Base-by-base conservation (phyloP, 345 rosid species). In the Moricandia arvensis region DNA sequence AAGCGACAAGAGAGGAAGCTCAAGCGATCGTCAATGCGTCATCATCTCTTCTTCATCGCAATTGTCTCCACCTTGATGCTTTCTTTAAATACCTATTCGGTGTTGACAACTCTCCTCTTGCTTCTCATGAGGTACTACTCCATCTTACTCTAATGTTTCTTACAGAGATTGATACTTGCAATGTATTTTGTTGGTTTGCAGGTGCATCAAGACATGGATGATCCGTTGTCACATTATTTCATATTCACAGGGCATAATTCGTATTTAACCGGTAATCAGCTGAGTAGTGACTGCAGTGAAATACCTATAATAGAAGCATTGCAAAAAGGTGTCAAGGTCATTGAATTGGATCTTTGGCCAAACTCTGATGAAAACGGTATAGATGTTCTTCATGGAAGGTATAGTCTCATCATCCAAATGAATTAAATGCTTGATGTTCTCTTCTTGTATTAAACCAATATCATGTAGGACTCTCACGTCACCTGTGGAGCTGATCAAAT, bases 291-390 rank as follows among this genome's bases (percentile, higher is more conserved):
- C 63, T 95, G 97, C 83, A 92, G 97, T 17, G 97, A 95, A 30
- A 79, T 84, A 45, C 99, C 99, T 1, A 92, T 92, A 77, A 84
- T 88, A 72, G 68, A 80, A 26, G 96, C 97, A 5, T 73, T 95
- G 78, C 63, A 81, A 43, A 85, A 74, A 81, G 99, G 99, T 58
- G 97, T 92, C 34, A 80, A 97, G 69, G 99, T 90, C 26, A 86
- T 95, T 58, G 97, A 95, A 78, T 83, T 95, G 76, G 99, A 95
- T 86, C 79, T 95, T 60, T 95, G 98, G 99, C 99, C 98, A 0
- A 95, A 92, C 77, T 86, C 97, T 3, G 59, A 72, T 30, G 87
- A 89, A 57, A 89, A 88, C 59, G 71, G 81, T 76, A 89, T 92
- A 16, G 82, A 90, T 37, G 97, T 92, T 80, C 91, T 87, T 76